Base-by-base conservation (phyloP, 352 stramenopile genomes). In the Pseudoperonospora humuli region DNA sequence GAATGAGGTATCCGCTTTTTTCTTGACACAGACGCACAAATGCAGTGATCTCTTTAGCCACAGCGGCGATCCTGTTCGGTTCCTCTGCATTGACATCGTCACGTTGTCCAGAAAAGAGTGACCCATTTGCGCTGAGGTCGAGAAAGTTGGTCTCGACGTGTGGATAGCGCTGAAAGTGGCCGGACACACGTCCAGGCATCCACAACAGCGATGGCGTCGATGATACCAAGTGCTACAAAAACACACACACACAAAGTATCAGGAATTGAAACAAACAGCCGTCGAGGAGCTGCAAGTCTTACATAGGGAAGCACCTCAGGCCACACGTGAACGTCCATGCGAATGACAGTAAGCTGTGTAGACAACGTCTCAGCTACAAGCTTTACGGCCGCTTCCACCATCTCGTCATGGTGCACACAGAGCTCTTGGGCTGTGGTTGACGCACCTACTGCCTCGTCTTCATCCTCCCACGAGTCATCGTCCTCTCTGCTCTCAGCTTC, bases 121-220 rank as follows among this genome's bases (percentile, higher is more conserved):
- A 50, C 11, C 48, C 35, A 39, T 57, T 58, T 27, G 23, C 28
- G 1, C 57, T 57, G 25, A 85, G 58, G 24, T 80, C 60, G n/a
- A 85, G 45, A 14, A 74, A 78, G 39, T 85, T 85, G 39, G 61
- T 76, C 25, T 75, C 59, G 3, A 57, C 41, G 33, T 78, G 66
- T 11, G 70, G 60, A 35, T 64, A 81, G 11, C 73, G 73, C 57
- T 85, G 73, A 59, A 85, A 82, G 10, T 44, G 38, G 2, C 48
- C 51, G 2, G 62, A 61, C 1, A 62, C 41, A 10, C 73, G 62
- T 33, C 66, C 63, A 17, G 70, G 60, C 2, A 85, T 43, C 65
- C 68, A 85, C 45, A 83, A 45, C 19, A 85, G 50, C 42, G 70
- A 76, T 18, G 73, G 70, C 13, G 52, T 65, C 31, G 57, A 43